phyloP scores from a whole-genome alignment of 148 eudicot genomes.

The Diospyros lotus region DNA sequence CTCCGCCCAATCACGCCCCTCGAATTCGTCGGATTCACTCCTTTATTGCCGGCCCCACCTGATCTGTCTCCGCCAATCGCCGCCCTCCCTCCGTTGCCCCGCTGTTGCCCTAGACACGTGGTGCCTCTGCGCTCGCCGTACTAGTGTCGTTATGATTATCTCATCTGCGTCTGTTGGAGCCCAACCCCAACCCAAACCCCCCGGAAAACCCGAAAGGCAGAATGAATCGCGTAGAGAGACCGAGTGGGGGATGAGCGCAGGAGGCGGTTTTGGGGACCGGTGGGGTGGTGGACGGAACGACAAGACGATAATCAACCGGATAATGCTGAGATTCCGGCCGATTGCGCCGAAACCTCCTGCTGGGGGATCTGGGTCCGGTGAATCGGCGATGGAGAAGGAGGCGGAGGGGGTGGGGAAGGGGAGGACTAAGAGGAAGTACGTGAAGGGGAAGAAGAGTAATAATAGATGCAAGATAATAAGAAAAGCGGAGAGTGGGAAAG shows the following conservation, averaged over 20 bases:
- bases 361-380: conserved; percentile 14
- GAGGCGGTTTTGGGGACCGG: conserved; percentile 5
- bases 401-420: neutral
- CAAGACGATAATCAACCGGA: conserved; percentile 28
- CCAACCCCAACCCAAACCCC: too few relatives aligned
- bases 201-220: too few relatives aligned
- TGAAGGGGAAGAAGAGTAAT: conserved; percentile 21
- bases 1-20: too few relatives aligned
- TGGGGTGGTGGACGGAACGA: neutral
- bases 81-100: too few relatives aligned
- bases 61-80: too few relatives aligned
- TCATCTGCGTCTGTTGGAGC: too few relatives aligned
- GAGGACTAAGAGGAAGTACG: conserved; percentile 49
- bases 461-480: neutral
- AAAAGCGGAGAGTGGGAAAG: neutral
- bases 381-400: conserved; percentile 10
- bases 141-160: too few relatives aligned
- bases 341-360: conserved; percentile 56
- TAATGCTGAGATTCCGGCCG: conserved; percentile 60
- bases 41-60: too few relatives aligned
- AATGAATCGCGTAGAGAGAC: neutral
- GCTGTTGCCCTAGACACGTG: too few relatives aligned
- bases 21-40: too few relatives aligned
- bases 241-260: conserved; percentile 13
- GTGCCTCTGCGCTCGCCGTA: too few relatives aligned